Base-by-base conservation (phyloP, 495 filamentous ascomycete species). In the Thozetella sp. region DNA sequence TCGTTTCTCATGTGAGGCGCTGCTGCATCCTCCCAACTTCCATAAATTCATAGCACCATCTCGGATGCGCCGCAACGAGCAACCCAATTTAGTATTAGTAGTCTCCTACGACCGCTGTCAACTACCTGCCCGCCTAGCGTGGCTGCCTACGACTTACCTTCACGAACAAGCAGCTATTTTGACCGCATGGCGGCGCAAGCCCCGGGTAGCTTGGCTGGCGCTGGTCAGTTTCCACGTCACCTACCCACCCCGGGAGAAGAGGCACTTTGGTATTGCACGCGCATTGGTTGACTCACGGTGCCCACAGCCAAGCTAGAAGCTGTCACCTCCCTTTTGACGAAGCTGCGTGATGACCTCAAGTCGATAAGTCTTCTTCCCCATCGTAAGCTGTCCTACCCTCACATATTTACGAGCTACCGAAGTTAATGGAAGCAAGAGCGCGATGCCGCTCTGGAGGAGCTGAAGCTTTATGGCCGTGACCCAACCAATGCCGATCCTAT, bases 391-490 rank as follows among this genome's bases (percentile, higher is more conserved):
- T 0, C 55, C 34, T 20, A 2, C 40, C 27, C 46, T 53, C 19
- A 20, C 20, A 22, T 43, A 34, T n/a, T n/a, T 9, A 20, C 54
- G 22, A 51, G 48, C 2, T 43, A 2, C 11, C 17, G 45, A 10
- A 22, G 55, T 48, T 65, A 57, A 65, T 2, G 22, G 24, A 20
- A n/a, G 51, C 15, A 58, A 93, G 90, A 92, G 69, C 78, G 84
- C 57, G 72, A 84, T 76, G 70, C 80, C 13, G 71, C 74, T 13
- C 83, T 97, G 9, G 84, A 93, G 56, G 82, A 91, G 56, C 74
- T 97, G 34, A 96, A 96, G 67, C 79, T 93, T 56, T 86, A 90
- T 67, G 89, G 92, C 19, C 89, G 92, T 12, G 84, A 87, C 63
- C 83, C 88, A 10, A 76, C 76, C 54, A 79, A 89, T 73, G 86